Base-by-base conservation (phyloP, 139 green algal species). In the Raphidocelis subcapitata region DNA sequence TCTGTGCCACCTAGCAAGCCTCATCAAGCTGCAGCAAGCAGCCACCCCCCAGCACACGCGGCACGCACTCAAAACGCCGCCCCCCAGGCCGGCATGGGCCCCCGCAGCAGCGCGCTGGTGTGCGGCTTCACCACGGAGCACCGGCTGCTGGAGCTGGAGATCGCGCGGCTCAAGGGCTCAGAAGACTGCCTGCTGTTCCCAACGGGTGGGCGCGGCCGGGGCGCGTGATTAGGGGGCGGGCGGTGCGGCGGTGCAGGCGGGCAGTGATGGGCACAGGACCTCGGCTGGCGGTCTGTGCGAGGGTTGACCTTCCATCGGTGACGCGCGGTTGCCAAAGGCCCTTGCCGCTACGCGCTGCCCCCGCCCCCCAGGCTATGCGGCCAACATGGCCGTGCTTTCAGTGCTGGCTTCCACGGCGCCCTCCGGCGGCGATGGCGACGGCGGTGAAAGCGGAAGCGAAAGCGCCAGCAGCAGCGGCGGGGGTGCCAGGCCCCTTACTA, bases 101-200 rank as follows among this genome's bases (percentile, higher is more conserved):
- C 83, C 2, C 79, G 93, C 12, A 84, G 83, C 55, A 92, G 84
- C 15, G 80, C 87, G 0, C 73, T 99, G 0, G 93, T 98, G 18
- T 90, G 77, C 1, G 95, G 95, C 21, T 96, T 96, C 75, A 98
- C 89, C 0, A 29, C 32, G 16, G 49, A 80, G 63, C 95, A 99
- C 72, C 28, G 76, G 16, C 65, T 90, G 47, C 85, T 99, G 49
- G 95, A 98, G 76, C n/a, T 71, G 18, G 82, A 68, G 21, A 80
- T 99, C 20, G 92, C 92, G n/a, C 15, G 26, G 14, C 82, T 99
- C 8, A 97, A 97, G 62, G 73, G 79, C 64, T 91, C 80, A 12
- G 52, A 95, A 56, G 88, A 87, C n/a, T 83, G 69, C 63, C 62
- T 96, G 65, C 82, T 96, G 3, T 96, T 95, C 72, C 82, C 91